Conservation (phyloP, 805 yeast species). For the Saccharomycopsis fermentans region DNA sequence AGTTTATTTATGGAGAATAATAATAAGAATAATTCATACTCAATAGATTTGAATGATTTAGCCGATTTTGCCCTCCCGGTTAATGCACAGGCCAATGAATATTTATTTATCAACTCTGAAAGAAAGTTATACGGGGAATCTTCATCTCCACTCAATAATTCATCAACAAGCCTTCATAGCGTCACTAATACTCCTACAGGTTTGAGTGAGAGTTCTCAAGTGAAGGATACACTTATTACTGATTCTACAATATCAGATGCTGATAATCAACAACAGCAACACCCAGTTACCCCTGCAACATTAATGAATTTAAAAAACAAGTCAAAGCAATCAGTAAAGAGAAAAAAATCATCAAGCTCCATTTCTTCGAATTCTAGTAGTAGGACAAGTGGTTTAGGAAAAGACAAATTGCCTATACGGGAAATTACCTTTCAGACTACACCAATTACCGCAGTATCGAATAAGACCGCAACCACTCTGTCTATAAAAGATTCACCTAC, state of each 20-base stretch:
- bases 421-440: constrained; percentile 15
- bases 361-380: not conserved
- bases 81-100: not conserved
- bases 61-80: constrained; percentile 13
- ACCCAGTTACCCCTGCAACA: constrained; percentile 18
- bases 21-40: not conserved
- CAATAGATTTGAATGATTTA: constrained; percentile 7
- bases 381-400: not conserved
- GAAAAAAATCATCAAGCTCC: constrained; percentile 22
- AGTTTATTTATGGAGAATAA: not conserved
- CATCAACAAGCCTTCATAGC: constrained; percentile 4
- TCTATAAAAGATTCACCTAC: not conserved
- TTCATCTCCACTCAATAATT: constrained; percentile 4
- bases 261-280: not conserved
- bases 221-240: not conserved
- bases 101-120: not conserved
- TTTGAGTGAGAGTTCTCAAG: not conserved
- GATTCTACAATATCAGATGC: not conserved
- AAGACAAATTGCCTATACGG: not conserved
- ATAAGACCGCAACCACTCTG: not conserved
- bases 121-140: not conserved
- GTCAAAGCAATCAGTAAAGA: constrained; percentile 32
- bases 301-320: constrained; percentile 20
- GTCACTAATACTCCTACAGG: not conserved
- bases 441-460: not conserved